phyloP scores from a whole-genome alignment of 495 filamentous ascomycete species.

The Penicillium steckii region DNA sequence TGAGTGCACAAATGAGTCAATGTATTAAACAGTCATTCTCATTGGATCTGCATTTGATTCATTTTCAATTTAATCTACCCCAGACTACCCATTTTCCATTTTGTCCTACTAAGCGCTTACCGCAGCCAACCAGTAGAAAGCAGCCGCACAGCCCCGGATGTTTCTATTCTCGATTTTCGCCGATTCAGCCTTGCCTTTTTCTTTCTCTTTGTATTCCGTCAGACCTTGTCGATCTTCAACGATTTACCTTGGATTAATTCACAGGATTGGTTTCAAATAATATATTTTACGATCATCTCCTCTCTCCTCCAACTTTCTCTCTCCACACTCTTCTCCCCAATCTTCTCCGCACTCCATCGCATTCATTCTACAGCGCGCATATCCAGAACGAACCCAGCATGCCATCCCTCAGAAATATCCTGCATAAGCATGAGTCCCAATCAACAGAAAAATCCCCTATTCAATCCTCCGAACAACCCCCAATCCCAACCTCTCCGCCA shows the following conservation, averaged over 20 bases:
- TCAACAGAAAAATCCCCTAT: conserved; percentile 19
- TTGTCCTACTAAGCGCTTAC: neutral
- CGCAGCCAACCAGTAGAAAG: no score
- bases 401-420: conserved; percentile 65
- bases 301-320: neutral
- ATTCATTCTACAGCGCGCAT: conserved; percentile 1
- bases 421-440: conserved; percentile 70
- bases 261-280: no score
- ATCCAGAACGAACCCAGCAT: conserved; percentile 45
- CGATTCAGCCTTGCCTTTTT: neutral
- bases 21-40: neutral
- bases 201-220: no score
- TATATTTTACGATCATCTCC: neutral
- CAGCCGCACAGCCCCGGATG: conserved; percentile 17
- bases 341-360: conserved; percentile 6
- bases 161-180: conserved; percentile 14
- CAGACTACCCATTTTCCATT: neutral
- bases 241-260: no score
- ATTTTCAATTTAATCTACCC: neutral
- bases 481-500: conserved; percentile 17
- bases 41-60: neutral
- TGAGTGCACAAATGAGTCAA: no score
- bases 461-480: neutral
- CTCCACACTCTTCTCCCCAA: neutral
- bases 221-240: no score